A percentile compares a stretch with the other conserved stretches of the same genome.
phyloP scores from a whole-genome alignment of 1,284 basidiomycete species.

The Sanguinoderma infundibulare region DNA sequence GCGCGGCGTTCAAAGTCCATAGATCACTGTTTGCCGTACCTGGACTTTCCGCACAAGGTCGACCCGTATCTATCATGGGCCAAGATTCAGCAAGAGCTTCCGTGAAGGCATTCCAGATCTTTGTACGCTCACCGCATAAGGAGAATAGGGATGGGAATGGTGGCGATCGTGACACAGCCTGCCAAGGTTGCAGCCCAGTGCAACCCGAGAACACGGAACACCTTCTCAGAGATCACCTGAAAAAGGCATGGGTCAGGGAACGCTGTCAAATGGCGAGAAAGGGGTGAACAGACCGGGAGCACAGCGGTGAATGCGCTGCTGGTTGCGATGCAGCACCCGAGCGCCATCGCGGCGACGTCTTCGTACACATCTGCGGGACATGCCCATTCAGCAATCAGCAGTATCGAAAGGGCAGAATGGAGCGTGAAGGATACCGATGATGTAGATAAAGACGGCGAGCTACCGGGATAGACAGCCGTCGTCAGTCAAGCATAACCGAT shows the following conservation, averaged over 20 bases:
- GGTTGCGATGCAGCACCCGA: background rate
- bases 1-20: too few species aligned
- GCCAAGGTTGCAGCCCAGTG: constrained; percentile 15
- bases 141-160: constrained; percentile 14
- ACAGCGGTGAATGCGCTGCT: background rate
- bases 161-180: constrained; percentile 9
- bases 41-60: constrained; percentile 7
- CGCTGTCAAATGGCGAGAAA: background rate
- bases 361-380: constrained; percentile 10
- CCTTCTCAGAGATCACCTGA: constrained; percentile 8
- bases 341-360: background rate
- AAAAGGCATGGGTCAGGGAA: background rate
- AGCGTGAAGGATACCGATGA: constrained; percentile 8
- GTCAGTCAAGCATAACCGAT: background rate
- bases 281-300: background rate
- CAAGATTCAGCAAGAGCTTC: too few species aligned
- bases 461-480: background rate
- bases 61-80: constrained; percentile 11
- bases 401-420: background rate
- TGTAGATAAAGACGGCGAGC: constrained; percentile 17
- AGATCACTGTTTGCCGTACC: background rate
- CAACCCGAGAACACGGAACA: constrained; percentile 2
- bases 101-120: too few species aligned
- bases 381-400: background rate
- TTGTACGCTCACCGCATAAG: constrained; percentile 7